Percentiles rank a stretch among this genome's conserved stretches.
These are phyloP conservation scores for Ceratonia siliqua DNA, from an alignment of 306 rosid species.

Conservation along the genomic window DNA sequence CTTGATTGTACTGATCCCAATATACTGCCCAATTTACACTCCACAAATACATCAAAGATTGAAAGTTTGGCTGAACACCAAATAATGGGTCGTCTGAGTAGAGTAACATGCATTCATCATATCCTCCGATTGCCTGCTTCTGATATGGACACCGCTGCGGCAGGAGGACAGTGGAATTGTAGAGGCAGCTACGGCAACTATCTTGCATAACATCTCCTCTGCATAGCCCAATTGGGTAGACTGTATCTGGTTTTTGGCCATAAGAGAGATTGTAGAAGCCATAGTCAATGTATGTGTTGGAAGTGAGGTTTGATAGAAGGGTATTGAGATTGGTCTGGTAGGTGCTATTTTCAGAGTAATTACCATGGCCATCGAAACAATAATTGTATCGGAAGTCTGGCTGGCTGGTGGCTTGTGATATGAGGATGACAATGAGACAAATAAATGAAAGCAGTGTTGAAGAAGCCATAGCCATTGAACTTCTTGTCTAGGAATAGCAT, in stretches of 20 bases:
- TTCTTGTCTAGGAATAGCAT: not conserved
- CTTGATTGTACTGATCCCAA: not conserved
- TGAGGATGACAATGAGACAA: not conserved
- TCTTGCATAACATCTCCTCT: constrained; percentile 37
- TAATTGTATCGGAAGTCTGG: not conserved
- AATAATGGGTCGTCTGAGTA: constrained; percentile 20
- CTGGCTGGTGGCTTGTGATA: not conserved
- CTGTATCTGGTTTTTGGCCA: constrained; percentile 19
- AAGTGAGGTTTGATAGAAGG: constrained; percentile 20
- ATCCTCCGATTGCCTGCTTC: constrained; percentile 23
- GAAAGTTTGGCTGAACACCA: not conserved
- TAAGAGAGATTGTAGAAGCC: constrained; percentile 40
- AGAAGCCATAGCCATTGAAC: not conserved
- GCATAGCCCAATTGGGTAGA: constrained; percentile 28
- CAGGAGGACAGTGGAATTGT: not conserved
- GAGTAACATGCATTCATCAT: constrained; percentile 19
- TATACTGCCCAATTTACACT: not conserved
- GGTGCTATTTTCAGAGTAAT: not conserved
- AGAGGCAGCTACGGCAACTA: not conserved
- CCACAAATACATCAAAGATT: not conserved
- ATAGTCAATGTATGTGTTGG: constrained; percentile 24
- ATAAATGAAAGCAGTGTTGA: not conserved
- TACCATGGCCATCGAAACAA: not conserved
- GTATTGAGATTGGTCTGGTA: constrained; percentile 19
- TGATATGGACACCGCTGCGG: not conserved